phyloP scores from a whole-genome alignment of 2,329 filamentous ascomycete genomes.

The Gnomoniopsis sp. region DNA sequence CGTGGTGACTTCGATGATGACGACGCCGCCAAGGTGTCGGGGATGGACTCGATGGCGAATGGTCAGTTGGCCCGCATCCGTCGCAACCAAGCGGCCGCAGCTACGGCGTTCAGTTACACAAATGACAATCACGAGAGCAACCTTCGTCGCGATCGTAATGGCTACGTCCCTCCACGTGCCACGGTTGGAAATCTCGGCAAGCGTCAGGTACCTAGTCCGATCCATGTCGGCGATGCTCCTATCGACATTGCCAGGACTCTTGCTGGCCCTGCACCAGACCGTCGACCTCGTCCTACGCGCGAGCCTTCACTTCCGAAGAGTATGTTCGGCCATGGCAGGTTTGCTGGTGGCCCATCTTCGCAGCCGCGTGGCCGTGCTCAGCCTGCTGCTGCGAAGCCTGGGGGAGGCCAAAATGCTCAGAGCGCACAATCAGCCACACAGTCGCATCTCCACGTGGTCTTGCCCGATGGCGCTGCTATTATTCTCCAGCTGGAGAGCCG shows the following conservation, averaged over 20 bases:
- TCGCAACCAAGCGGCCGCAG: not conserved
- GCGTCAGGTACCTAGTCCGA: not conserved
- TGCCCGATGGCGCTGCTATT: not conserved
- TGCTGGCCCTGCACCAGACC: not conserved
- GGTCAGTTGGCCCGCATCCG: conserved; percentile 24
- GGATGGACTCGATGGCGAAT: conserved; percentile 25
- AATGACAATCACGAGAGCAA: not conserved
- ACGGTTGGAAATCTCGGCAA: not conserved
- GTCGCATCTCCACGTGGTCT: not conserved
- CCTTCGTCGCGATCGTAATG: not conserved
- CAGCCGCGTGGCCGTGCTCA: not conserved
- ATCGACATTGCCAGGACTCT: not conserved
- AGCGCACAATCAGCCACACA: not conserved
- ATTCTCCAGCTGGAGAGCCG: not conserved
- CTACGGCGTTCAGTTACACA: not conserved
- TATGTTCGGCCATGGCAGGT: not conserved
- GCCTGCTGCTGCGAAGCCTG: not conserved
- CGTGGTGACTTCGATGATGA: conserved; percentile 27
- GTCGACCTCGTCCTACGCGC: not conserved
- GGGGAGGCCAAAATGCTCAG: not conserved
- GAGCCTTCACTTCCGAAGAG: no score
- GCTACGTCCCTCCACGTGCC: not conserved
- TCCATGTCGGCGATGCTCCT: conserved; percentile 1
- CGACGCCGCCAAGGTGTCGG: conserved; percentile 26
- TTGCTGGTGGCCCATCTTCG: not conserved